Base-by-base conservation (phyloP, 192 early-diverging fungal genomes). In the Coemansia sp. region DNA sequence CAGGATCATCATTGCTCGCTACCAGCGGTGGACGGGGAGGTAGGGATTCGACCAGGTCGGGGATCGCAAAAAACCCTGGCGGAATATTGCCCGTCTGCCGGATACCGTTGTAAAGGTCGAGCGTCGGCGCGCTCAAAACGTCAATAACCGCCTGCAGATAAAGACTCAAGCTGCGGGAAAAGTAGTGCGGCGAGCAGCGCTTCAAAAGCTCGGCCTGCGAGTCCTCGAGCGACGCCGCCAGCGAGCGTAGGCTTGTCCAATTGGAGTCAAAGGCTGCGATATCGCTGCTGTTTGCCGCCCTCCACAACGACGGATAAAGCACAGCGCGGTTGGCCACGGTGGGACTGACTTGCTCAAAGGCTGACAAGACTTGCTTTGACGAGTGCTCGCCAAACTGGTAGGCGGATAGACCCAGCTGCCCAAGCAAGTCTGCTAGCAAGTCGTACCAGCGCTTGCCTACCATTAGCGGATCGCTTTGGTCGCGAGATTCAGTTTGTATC, bases 31-130 rank as follows among this genome's bases (percentile, higher is more conserved):
- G 63, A 37, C 58, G 65, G 3, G 40, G 32, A 5, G 76, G 56
- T 17, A 69, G 25, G 25, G n/a, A 47, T 10, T 39, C 51, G 7
- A 43, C 12, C 8, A 65, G 41, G 15, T 75, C 68, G 10, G 73
- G 68, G 2, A 62, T 65, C 19, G 60, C 62, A 46, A 81, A 81
- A 42, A 81, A 81, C n/a, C 69, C 73, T 2, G 22, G 57, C 27
- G 78, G 78, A 22, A 81, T 56, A 6, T 24, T 31, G 27, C 69
- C 72, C 5, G 65, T 67, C 39, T 75, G 73, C 22, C 62, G 46
- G 32, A 81, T 81, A 27, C 42, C 62, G 12, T 49, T 32, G 39
- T 81, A 81, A 19, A 74, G 20, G 29, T 75, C 73, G 17, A 81
- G 72, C 58, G 66, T 31, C 24, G 78, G 78, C 31, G 62, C 53